Evolutionary conservation across 23 red algal species (phyloP).

Genomic region (Rhodosorus marinus): DNA sequence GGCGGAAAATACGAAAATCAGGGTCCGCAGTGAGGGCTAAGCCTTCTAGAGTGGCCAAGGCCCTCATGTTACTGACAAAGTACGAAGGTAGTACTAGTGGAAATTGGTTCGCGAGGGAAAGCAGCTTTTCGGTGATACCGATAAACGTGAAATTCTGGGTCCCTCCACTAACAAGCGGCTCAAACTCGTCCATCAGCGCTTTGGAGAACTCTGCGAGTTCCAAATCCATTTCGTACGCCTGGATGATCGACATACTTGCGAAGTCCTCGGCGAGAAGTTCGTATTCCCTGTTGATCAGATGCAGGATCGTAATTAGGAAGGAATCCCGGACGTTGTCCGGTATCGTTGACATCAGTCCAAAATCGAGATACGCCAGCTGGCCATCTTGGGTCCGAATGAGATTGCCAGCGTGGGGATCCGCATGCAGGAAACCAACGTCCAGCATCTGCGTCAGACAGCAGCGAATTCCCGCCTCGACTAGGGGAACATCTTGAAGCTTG

Average conservation of each 20-base stretch:
- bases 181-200: constrained; percentile 43
- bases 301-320: constrained; percentile 65
- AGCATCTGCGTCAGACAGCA: constrained; percentile 64
- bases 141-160: constrained; percentile 8
- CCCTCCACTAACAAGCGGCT: neutral
- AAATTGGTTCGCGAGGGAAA: constrained; percentile 10
- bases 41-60: constrained; percentile 13
- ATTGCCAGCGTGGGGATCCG: constrained; percentile 19
- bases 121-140: constrained; percentile 20
- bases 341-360: constrained; percentile 47
- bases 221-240: constrained; percentile 52
- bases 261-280: constrained; percentile 59
- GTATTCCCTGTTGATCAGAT: constrained; percentile 81
- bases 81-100: constrained; percentile 23
- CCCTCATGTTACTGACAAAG: constrained; percentile 33
- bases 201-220: constrained; percentile 31
- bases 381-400: constrained; percentile 2
- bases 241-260: constrained; percentile 56
- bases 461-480: constrained; percentile 59
- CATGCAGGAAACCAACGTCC: constrained; percentile 67
- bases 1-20: constrained; percentile 6
- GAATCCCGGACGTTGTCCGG: constrained; percentile 30
- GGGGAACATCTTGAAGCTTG: constrained; percentile 23
- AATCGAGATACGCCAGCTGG: constrained; percentile 61
- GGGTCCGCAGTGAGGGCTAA: constrained; percentile 16